These are phyloP conservation scores for Diaporthe vaccinii DNA, from an alignment of 2,329 filamentous ascomycete species.

Conservation along the genomic window DNA sequence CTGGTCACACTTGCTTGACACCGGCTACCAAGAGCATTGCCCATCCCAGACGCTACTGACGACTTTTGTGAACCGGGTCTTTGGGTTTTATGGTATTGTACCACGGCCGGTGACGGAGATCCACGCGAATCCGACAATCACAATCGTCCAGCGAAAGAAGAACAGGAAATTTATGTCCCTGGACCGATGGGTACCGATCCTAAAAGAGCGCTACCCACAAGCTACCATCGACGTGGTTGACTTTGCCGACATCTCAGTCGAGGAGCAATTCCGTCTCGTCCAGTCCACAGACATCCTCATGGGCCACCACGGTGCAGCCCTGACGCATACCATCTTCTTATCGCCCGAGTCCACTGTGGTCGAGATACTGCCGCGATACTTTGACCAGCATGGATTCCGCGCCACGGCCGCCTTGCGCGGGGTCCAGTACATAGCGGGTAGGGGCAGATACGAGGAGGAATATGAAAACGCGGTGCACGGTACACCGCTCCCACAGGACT, in stretches of 20 bases:
- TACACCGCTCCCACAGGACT: conserved; percentile 7
- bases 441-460: conserved; percentile 3
- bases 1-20: conserved; percentile 42
- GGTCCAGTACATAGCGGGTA: not conserved
- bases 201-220: not conserved
- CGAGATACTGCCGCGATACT: conserved; percentile 22
- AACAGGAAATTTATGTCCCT: conserved; percentile 18
- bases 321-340: conserved; percentile 23
- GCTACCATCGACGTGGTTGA: conserved; percentile 12
- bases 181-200: not conserved
- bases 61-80: conserved; percentile 4
- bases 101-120: conserved; percentile 4
- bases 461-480: conserved; percentile 4
- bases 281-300: conserved; percentile 22
- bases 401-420: conserved; percentile 20
- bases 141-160: conserved; percentile 15
- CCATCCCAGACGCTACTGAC: conserved; percentile 21
- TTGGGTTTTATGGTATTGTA: conserved; percentile 7
- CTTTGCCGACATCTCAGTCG: conserved; percentile 18
- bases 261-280: conserved; percentile 8
- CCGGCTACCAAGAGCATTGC: conserved; percentile 36
- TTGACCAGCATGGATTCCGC: conserved; percentile 20
- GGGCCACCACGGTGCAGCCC: conserved; percentile 6
- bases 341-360: not conserved
- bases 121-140: conserved; percentile 1